phyloP scores from a whole-genome alignment of 352 stramenopile genomes.

The Phytophthora pluvialis region DNA sequence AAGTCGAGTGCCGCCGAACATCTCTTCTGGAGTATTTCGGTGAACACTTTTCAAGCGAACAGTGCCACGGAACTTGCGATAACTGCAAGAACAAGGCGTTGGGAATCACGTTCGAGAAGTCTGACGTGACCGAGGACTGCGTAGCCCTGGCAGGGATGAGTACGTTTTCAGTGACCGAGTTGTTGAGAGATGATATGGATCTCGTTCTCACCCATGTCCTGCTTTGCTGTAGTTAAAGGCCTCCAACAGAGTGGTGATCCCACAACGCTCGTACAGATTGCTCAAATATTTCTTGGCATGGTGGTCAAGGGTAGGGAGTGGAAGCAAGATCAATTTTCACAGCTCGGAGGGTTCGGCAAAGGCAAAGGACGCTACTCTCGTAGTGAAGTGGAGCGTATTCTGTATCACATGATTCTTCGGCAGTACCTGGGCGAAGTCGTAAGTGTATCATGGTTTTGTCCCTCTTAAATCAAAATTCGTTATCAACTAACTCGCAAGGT shows the following conservation, averaged over 20 bases:
- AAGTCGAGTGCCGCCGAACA: conserved; percentile 85
- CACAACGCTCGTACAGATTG: conserved; percentile 76
- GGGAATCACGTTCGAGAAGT: conserved; percentile 73
- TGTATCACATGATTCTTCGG: conserved; percentile 90
- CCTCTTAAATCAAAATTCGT: neutral
- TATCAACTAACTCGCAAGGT: neutral
- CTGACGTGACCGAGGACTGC: conserved; percentile 82
- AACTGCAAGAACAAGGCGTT: conserved; percentile 87
- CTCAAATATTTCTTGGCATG: conserved; percentile 74
- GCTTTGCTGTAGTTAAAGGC: conserved; percentile 51
- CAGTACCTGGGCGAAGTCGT: conserved; percentile 83
- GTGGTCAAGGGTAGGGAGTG: conserved; percentile 72
- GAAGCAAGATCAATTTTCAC: conserved; percentile 68
- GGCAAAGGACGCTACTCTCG: conserved; percentile 77
- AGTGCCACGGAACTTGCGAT: conserved; percentile 83
- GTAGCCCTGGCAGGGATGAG: conserved; percentile 60
- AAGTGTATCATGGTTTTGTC: conserved; percentile 8
- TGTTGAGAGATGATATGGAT: neutral
- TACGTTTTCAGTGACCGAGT: conserved; percentile 35
- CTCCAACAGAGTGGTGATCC: conserved; percentile 67
- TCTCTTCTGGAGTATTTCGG: conserved; percentile 89
- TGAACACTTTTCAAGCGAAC: conserved; percentile 82
- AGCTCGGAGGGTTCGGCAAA: conserved; percentile 66
- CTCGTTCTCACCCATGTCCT: conserved; percentile 1
- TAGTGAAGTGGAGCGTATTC: conserved; percentile 83